Percentiles rank a stretch among this genome's conserved stretches.
These are phyloP conservation scores for Oemleria cerasiformis DNA, from an alignment of 306 rosid species.

Conservation along the genomic window DNA sequence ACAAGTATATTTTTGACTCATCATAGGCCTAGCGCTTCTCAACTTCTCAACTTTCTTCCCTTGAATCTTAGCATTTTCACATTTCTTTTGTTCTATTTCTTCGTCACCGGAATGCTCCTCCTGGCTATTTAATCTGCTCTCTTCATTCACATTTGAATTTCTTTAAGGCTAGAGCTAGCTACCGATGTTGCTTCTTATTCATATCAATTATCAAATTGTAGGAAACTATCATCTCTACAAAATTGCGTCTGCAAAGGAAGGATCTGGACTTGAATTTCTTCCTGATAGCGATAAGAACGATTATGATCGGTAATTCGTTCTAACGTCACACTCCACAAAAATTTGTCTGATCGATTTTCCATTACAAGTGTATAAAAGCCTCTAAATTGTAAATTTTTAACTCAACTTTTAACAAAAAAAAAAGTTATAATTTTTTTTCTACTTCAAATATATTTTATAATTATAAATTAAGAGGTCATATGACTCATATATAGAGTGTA, in stretches of 20 bases:
- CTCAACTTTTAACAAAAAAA: too few relatives aligned
- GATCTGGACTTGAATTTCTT: slow-evolving; percentile 40
- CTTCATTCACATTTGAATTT: slow-evolving; percentile 43
- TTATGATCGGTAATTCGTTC: slow-evolving; percentile 81
- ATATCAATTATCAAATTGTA: too few relatives aligned
- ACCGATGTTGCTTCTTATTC: neutral
- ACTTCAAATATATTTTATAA: too few relatives aligned
- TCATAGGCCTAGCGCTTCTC: slow-evolving; percentile 18
- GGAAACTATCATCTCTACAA: slow-evolving; percentile 50
- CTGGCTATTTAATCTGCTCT: slow-evolving; percentile 28
- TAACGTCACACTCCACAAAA: too few relatives aligned
- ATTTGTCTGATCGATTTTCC: too few relatives aligned
- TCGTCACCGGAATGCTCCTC: slow-evolving; percentile 27
- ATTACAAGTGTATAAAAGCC: too few relatives aligned
- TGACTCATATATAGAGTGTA: too few relatives aligned
- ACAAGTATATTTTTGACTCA: too few relatives aligned
- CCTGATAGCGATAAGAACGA: slow-evolving; percentile 56
- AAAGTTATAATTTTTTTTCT: too few relatives aligned
- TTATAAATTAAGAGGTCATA: too few relatives aligned
- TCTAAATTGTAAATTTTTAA: neutral
- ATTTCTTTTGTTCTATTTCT: slow-evolving; percentile 13
- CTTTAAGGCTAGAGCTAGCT: too few relatives aligned
- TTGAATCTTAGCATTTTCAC: slow-evolving; percentile 1
- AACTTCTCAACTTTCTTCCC: slow-evolving; percentile 14
- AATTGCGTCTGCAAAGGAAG: slow-evolving; percentile 61